Percentiles rank a stretch among this genome's conserved stretches.
These are phyloP conservation scores for Torrubiella hemipterigena DNA, from an alignment of 2,329 filamentous ascomycete species.

Conservation along the genomic window DNA sequence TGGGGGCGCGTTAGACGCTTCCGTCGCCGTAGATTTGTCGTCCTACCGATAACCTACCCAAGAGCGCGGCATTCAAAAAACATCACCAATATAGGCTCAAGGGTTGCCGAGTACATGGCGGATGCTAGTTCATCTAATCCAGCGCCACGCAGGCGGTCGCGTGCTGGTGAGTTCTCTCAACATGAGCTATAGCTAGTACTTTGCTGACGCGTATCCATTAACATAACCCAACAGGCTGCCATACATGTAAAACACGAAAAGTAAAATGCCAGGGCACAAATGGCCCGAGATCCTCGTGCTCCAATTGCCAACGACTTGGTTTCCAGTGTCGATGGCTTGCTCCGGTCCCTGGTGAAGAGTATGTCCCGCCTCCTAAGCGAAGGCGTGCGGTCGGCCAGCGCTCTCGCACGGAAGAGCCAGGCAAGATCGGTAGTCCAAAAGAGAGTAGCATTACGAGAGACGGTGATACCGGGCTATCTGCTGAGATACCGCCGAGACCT, in stretches of 20 bases:
- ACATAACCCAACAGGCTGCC: conserved; percentile 1
- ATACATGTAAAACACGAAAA: conserved; percentile 3
- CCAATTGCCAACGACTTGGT: conserved; percentile 9
- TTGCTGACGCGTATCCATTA: background rate
- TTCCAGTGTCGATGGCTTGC: conserved; percentile 8
- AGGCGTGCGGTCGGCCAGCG: conserved; percentile 5
- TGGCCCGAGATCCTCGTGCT: conserved; percentile 1
- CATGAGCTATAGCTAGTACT: background rate
- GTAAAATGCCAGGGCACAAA: background rate
- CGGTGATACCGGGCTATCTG: background rate
- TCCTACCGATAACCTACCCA: too few species aligned
- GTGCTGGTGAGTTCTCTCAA: background rate
- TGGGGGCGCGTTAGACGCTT: too few species aligned
- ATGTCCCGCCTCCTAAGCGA: conserved; percentile 7
- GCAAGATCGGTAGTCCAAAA: background rate
- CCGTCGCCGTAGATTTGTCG: too few species aligned
- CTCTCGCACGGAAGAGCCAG: background rate
- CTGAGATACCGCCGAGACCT: background rate
- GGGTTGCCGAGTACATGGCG: too few species aligned
- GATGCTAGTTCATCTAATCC: background rate
- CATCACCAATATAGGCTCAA: too few species aligned
- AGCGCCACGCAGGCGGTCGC: conserved; percentile 1
- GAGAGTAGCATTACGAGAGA: background rate
- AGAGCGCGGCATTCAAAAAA: too few species aligned
- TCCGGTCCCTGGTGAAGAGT: conserved; percentile 7